Percentiles rank a stretch among this genome's conserved stretches.
Conservation (phyloP, 139 green algal species). For the Eudorina sp. region DNA sequence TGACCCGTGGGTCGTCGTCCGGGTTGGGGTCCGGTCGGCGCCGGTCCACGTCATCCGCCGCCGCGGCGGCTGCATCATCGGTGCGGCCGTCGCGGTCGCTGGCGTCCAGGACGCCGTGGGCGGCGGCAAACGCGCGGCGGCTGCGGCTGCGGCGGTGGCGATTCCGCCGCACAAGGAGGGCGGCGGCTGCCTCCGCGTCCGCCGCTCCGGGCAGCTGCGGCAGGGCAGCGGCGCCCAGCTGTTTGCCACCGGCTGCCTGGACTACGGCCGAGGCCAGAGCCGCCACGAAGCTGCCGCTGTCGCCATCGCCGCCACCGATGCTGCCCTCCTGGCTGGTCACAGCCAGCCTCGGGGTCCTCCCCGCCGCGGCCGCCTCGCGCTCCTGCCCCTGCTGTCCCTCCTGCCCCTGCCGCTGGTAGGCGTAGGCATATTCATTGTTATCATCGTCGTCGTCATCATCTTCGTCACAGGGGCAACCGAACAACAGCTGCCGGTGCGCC, state of each 20-base stretch:
- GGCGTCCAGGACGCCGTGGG: not conserved
- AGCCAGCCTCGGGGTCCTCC: no score
- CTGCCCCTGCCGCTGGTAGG: not conserved
- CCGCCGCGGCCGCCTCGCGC: no score
- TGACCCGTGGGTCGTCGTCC: no score
- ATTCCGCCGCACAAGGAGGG: no score
- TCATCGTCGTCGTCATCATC: not conserved
- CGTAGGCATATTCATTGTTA: not conserved
- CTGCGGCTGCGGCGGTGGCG: not conserved
- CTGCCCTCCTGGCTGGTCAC: no score
- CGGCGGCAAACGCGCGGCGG: no score
- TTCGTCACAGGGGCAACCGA: slow-evolving; percentile 29
- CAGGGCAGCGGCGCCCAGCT: not conserved
- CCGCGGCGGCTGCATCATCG: no score
- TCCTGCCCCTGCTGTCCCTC: not conserved
- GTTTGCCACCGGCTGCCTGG: not conserved
- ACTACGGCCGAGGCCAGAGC: not conserved
- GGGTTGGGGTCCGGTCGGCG: no score
- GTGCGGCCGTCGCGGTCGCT: not conserved
- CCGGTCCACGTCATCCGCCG: no score
- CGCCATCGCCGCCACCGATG: no score
- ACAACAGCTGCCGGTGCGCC: slow-evolving; percentile 21
- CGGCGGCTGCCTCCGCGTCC: no score
- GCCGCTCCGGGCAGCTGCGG: not conserved
- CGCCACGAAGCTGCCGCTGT: no score